These are phyloP conservation scores for Pythium biforme DNA, from an alignment of 352 stramenopile genomes.

Conservation along the genomic window DNA sequence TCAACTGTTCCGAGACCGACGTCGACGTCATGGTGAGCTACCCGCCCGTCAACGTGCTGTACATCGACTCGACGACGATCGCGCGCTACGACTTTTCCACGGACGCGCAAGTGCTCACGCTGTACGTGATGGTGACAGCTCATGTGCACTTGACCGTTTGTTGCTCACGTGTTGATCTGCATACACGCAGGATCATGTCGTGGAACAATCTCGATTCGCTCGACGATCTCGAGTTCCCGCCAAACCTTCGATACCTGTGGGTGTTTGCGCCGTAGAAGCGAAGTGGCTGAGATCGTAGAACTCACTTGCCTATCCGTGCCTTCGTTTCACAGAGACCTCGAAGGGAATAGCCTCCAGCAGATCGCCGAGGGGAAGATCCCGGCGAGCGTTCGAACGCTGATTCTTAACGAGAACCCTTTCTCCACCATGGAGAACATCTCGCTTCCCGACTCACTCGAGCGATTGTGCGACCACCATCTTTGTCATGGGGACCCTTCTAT, in stretches of 20 bases:
- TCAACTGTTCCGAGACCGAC: slow-evolving; percentile 7
- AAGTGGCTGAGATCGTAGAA: too few relatives aligned
- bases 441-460: neutral
- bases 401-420: neutral
- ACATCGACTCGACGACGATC: slow-evolving; percentile 4
- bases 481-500: too few relatives aligned
- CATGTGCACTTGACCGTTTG: too few relatives aligned
- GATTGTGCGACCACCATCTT: too few relatives aligned
- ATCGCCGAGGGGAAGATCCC: neutral
- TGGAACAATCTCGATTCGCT: slow-evolving; percentile 4
- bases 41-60: slow-evolving; percentile 1
- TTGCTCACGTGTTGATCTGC: neutral
- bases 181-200: neutral
- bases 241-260: neutral
- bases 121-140: neutral
- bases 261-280: neutral
- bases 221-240: neutral
- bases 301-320: too few relatives aligned
- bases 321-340: neutral
- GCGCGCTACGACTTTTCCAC: slow-evolving; percentile 2
- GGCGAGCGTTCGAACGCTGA: neutral
- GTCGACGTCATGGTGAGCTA: slow-evolving; percentile 1
- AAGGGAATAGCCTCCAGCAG: neutral
- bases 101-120: neutral
- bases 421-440: neutral